Conservation (phyloP, 2,329 filamentous ascomycete genomes). For the Leptosphaerulina australis region DNA sequence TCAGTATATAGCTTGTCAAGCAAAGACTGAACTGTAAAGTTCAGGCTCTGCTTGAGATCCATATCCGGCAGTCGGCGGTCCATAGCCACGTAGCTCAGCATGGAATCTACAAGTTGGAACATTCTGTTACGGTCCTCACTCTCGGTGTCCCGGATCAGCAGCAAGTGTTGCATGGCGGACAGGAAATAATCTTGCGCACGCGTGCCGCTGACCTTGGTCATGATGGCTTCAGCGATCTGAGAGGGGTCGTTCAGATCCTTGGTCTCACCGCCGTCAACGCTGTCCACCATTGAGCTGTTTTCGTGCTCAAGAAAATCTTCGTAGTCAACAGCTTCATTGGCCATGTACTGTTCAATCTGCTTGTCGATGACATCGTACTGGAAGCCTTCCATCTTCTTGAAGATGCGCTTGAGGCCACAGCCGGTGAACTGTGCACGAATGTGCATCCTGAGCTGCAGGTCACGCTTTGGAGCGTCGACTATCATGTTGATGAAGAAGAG, state of each 20-base stretch:
- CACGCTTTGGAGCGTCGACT: constrained; percentile 85
- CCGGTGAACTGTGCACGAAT: constrained; percentile 95
- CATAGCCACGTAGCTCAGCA: constrained; percentile 99
- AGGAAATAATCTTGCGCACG: constrained; percentile 94
- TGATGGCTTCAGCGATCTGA: constrained; percentile 94
- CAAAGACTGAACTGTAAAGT: constrained; percentile 94
- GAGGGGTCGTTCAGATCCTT: constrained; percentile 91
- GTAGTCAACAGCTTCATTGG: constrained; percentile 96
- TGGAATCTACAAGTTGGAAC: constrained; percentile 98
- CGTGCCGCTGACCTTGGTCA: constrained; percentile 79
- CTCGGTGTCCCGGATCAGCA: constrained; percentile 89
- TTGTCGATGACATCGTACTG: constrained; percentile 99
- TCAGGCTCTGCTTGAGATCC: constrained; percentile 96
- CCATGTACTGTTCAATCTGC: constrained; percentile 90
- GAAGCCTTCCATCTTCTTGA: constrained; percentile 97
- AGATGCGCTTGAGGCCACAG: constrained; percentile 90
- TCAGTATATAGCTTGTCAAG: constrained; percentile 97
- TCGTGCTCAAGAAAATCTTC: constrained; percentile 95
- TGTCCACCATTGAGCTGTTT: constrained; percentile 87
- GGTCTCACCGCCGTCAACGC: constrained; percentile 78
- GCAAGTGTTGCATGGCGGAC: constrained; percentile 90
- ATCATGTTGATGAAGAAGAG: constrained; percentile 97
- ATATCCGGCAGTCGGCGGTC: constrained; percentile 93
- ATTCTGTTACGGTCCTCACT: constrained; percentile 90
- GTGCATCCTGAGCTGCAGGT: constrained; percentile 89